Evolutionary conservation across 805 yeast species (phyloP).

Genomic region (Metschnikowia orientalis): DNA sequence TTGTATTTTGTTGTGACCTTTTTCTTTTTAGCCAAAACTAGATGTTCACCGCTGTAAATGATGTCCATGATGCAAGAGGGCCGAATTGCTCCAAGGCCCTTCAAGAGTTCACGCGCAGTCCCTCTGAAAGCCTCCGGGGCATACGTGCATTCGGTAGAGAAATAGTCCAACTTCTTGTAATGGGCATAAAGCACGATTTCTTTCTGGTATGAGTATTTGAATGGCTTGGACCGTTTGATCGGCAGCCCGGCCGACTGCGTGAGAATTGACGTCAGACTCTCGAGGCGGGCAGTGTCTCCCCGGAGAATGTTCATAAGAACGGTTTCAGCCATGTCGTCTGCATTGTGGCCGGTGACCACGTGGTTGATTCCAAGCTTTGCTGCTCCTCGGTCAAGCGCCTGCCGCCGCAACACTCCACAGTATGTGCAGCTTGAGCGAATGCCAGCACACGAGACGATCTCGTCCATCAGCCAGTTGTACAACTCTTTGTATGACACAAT

Average conservation of each 20-base stretch:
- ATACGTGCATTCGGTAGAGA: slow-evolving; percentile 95
- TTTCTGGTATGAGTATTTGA: slow-evolving; percentile 93
- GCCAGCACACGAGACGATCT: slow-evolving; percentile 91
- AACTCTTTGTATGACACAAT: slow-evolving; percentile 83
- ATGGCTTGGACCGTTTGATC: slow-evolving; percentile 89
- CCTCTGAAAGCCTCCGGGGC: slow-evolving; percentile 99
- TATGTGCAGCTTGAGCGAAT: slow-evolving; percentile 92
- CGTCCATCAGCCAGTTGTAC: slow-evolving; percentile 98
- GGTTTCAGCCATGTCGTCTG: slow-evolving; percentile 99
- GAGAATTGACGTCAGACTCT: slow-evolving; percentile 78
- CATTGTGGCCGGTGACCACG: slow-evolving; percentile 97
- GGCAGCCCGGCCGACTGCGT: slow-evolving; percentile 84
- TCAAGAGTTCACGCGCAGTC: slow-evolving; percentile 88
- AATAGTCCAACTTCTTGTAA: slow-evolving; percentile 89
- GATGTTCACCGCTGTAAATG: slow-evolving; percentile 87
- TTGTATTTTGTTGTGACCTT: slow-evolving; percentile 36
- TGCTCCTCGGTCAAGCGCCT: slow-evolving; percentile 95
- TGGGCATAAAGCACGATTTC: slow-evolving; percentile 97
- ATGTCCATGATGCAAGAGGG: slow-evolving; percentile 94
- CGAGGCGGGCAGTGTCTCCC: slow-evolving; percentile 94
- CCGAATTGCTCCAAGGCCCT: slow-evolving; percentile 82
- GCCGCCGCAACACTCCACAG: slow-evolving; percentile 96
- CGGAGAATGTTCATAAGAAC: slow-evolving; percentile 89
- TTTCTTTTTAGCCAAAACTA: slow-evolving; percentile 59
- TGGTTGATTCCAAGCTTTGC: slow-evolving; percentile 78